phyloP scores from a whole-genome alignment of 2,329 filamentous ascomycete species.

The Sporothrix pseudoabietina region DNA sequence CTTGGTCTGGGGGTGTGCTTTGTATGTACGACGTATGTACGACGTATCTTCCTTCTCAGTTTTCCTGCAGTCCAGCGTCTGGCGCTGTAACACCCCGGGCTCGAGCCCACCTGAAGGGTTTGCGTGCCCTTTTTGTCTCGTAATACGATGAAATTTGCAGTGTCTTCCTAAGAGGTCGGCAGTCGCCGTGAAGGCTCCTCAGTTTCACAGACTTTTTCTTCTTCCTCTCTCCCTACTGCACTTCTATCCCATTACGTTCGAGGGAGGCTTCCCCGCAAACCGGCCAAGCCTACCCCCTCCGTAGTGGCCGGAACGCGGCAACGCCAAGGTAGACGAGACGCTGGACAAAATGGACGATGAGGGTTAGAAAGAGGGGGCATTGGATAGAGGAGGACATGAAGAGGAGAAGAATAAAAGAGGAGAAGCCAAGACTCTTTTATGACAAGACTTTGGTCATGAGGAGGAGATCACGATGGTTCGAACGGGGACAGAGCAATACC shows the following conservation, averaged over 20 bases:
- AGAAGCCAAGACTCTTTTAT: not conserved
- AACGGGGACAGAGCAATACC: constrained; percentile 9
- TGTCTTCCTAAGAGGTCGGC: not conserved
- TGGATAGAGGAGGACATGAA: not conserved
- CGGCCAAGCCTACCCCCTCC: not conserved
- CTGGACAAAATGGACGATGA: not conserved
- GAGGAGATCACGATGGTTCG: not conserved
- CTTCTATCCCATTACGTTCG: not conserved
- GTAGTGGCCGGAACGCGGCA: constrained; percentile 2
- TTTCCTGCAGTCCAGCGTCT: not conserved
- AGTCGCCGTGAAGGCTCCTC: not conserved
- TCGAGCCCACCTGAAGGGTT: not conserved
- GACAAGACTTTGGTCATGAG: not conserved
- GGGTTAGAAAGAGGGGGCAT: not conserved
- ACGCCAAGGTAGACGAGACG: not conserved
- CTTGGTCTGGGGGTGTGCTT: not conserved
- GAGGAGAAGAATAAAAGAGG: not conserved
- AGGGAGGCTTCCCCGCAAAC: not conserved
- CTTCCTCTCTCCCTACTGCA: not conserved
- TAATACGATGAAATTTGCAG: not conserved
- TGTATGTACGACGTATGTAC: not conserved
- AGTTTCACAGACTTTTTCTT: not conserved
- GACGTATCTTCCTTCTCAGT: too few relatives aligned
- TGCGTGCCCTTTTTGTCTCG: not conserved
- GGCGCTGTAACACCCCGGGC: constrained; percentile 1